Base-by-base conservation (phyloP, 148 eudicot genomes). In the Linanthus parryae region DNA sequence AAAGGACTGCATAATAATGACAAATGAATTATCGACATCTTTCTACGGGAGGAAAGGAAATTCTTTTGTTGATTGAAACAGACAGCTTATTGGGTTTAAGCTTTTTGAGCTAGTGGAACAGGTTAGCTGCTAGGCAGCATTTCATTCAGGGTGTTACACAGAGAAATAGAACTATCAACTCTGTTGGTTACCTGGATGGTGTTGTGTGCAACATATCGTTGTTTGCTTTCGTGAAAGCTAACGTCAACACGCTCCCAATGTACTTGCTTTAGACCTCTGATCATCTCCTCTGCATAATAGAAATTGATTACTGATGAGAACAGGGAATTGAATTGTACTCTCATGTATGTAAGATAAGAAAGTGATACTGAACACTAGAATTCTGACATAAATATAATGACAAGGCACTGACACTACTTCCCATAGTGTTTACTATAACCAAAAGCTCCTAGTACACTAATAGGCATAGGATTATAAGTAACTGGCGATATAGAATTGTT, bases 191-290 rank as follows among this genome's bases (percentile, higher is more conserved):
- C 97, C 97, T 85, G 95, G 64, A 85, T 85, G 36, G 95, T 85
- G 61, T 63, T 90, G 65, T 90, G 97, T 22, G 97, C 95, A 56
- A 85, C 64, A 53, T 68, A 85, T 66, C 95, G 72, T 70, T 90
- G 97, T 43, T 62, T 80, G 48, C 97, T 85, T 59, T 69, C 67
- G 17, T 76, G 88, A 57, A 90, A 90, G 69, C 92, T 90, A 54
- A 85, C 91, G 59, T 90, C 95, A 39, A 90, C 69, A 28, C 97
- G 97, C 29, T 82, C 88, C 97, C 97, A 90, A 61, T 85, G 66
- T 51, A 82, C 91, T 76, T 80, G 85, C 23, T 61, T 82, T 45
- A 90, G 91, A 30, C 97, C 97, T 75, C 71, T 68, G 26, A 90
- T 78, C 97, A 90, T 90, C 65, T 69, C 85, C 75, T 90, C 97